These are phyloP conservation scores for Coemansia sp. DNA, from an alignment of 192 early-diverging fungal genomes.

Conservation along the genomic window DNA sequence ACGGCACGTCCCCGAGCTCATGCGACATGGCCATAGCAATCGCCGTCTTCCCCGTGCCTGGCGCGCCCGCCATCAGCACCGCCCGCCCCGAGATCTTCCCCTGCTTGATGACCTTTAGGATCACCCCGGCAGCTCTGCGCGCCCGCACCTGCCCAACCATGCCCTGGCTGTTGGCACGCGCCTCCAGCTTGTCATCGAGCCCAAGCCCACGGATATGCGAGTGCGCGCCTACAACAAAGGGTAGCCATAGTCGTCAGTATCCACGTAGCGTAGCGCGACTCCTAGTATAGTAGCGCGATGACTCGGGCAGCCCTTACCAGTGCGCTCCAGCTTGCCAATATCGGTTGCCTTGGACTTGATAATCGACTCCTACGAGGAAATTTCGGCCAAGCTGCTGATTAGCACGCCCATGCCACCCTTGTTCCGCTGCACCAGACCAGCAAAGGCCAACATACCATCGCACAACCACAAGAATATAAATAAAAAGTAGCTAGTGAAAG, in stretches of 20 bases:
- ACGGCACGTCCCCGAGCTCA: constrained; percentile 94
- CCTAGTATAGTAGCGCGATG: neutral
- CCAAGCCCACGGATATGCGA: constrained; percentile 97
- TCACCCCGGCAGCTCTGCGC: constrained; percentile 92
- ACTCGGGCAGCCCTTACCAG: constrained; percentile 15
- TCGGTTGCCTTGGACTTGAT: constrained; percentile 44
- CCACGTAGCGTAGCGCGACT: neutral
- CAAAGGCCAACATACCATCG: neutral
- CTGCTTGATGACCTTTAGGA: constrained; percentile 94
- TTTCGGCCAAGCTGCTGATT: neutral
- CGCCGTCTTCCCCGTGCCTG: constrained; percentile 97
- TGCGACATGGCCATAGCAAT: constrained; percentile 99
- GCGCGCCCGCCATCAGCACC: constrained; percentile 97
- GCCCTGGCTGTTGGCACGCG: constrained; percentile 78
- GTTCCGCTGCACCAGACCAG: too few relatives aligned
- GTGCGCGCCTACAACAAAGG: constrained; percentile 77
- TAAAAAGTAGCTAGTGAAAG: neutral
- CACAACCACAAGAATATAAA: neutral
- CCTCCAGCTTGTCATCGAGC: constrained; percentile 89
- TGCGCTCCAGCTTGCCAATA: constrained; percentile 49
- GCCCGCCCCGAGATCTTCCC: constrained; percentile 97
- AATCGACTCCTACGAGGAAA: constrained; percentile 50
- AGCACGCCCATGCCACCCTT: too few relatives aligned
- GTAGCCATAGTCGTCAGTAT: neutral
- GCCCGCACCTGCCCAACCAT: constrained; percentile 98